Conservation (phyloP, 2,329 filamentous ascomycete species). For the Alternaria ventricosa region DNA sequence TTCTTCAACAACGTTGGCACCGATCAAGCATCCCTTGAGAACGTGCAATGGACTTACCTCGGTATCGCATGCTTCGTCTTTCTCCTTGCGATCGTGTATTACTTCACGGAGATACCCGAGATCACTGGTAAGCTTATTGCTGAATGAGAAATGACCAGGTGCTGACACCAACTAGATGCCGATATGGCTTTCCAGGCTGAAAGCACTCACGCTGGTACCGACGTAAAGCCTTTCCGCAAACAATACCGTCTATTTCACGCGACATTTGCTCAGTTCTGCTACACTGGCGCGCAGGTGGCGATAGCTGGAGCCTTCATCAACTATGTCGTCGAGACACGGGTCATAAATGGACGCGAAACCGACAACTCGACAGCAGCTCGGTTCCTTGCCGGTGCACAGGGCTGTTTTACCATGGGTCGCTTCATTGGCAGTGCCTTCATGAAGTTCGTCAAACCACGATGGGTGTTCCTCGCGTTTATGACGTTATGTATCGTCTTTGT, state of each 20-base stretch:
- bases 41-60: constrained; percentile 70
- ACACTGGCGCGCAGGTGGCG: constrained; percentile 74
- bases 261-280: constrained; percentile 78
- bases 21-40: constrained; percentile 58
- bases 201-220: constrained; percentile 42
- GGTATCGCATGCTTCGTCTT: constrained; percentile 67
- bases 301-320: constrained; percentile 55
- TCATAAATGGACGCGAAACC: constrained; percentile 27
- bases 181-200: constrained; percentile 64
- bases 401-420: constrained; percentile 73
- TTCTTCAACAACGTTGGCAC: constrained; percentile 65
- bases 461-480: constrained; percentile 73
- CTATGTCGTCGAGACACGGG: constrained; percentile 58
- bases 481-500: constrained; percentile 62
- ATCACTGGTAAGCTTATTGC: constrained; percentile 53
- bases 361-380: constrained; percentile 64
- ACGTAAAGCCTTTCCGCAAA: constrained; percentile 60
- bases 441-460: constrained; percentile 71
- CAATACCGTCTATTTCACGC: constrained; percentile 79
- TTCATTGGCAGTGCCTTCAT: constrained; percentile 72
- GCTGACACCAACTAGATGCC: constrained; percentile 22
- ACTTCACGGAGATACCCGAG: constrained; percentile 61
- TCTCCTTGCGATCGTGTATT: constrained; percentile 64
- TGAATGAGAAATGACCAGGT: background rate
- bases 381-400: constrained; percentile 77